Base-by-base conservation (phyloP, 179 eudicot species). In the Beta lomatogona region DNA sequence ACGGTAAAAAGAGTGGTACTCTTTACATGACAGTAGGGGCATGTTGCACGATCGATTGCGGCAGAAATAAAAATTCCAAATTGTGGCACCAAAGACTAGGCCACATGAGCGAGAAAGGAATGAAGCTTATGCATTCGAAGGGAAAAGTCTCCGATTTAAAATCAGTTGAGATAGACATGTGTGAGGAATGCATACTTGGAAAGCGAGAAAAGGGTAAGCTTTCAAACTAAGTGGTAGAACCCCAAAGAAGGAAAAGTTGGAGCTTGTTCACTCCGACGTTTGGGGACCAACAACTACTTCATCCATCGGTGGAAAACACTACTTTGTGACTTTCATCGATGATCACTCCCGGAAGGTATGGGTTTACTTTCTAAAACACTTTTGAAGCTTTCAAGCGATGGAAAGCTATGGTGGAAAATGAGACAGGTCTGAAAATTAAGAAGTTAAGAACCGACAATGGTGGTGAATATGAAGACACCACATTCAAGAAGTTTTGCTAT, bases 201-300 rank as follows among this genome's bases (percentile, higher is more conserved):
- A 69, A 41, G 73, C 25, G n/a, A 69, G 73, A 69, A 69, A 19
- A 36, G 73, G 73, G 73, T 69, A 36, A 69, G 73, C 21, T 69
- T 69, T 44, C 52, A 69, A 8, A 69, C 52, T 4, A 36, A n/a
- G 21, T 69, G 50, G 73, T 36, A 69, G 52, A 69, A 69, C 73
- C 21, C 73, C 73, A 41, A 69, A 12, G 73, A 69, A 6, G 9
- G 52, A 48, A 48, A 44, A 16, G 25, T 6, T 48, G 52, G 52
- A 48, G 7, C 52, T 5, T 48, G 9, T 48, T 48, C 52, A 48
- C 7, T 48, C 52, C 52, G 9, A 48, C 3, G 52, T 48, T 48
- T 48, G 52, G 52, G 52, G 52, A 48, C 52, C 9, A 48, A 48
- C 52, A 46, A 48, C 52, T 48, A 48, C 52, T 48, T 48, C 52